Base-by-base conservation (phyloP, 2,329 filamentous ascomycete genomes). In the Cryoendolithus antarcticus region DNA sequence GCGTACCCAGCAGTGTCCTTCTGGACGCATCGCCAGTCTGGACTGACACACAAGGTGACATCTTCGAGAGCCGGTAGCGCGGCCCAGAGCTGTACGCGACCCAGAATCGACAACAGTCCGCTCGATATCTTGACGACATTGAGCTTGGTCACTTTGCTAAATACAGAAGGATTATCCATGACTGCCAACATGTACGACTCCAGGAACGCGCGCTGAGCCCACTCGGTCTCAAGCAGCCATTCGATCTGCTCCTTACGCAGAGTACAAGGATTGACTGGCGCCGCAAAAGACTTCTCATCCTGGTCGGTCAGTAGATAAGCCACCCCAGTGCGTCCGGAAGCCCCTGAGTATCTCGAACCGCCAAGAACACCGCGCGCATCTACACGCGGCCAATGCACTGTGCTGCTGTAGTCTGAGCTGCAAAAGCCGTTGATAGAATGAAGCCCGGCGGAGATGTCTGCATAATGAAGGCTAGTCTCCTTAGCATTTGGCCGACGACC, bases 121-220 rank as follows among this genome's bases (percentile, higher is more conserved):
- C 74, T 77, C 1, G 80, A 77, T 9, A 84, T 63, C 38, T 76
- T 75, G 35, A 77, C 71, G 37, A 85, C 68, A 28, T 71, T 79
- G 32, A 85, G 55, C 4, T 69, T 74, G 13, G 69, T 71, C 32
- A 84, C 65, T 4, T 64, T 58, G 6, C 52, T 43, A 46, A 82
- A 80, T 2, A 63, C 67, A 4, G 52, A 47, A 4, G 63, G 62
- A 43, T 79, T 80, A 49, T 82, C 75, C 15, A 77, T 71, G 32
- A 82, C 57, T 1, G 75, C 71, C 35, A 82, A 70, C 46, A 77
- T 70, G 48, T 79, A 83, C 1, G 78, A 80, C 36, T 77, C 72
- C 34, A 83, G 64, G 53, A 83, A 78, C n/a, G 77, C 77, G 38
- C 72, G 65, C 46, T 83, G 77, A 4, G 77, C 77, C 75, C 78